Evolutionary conservation across 2,329 filamentous ascomycete species (phyloP), one percentile per base, ranked within the genome.

Genomic region (Lecanosticta acicola): DNA sequence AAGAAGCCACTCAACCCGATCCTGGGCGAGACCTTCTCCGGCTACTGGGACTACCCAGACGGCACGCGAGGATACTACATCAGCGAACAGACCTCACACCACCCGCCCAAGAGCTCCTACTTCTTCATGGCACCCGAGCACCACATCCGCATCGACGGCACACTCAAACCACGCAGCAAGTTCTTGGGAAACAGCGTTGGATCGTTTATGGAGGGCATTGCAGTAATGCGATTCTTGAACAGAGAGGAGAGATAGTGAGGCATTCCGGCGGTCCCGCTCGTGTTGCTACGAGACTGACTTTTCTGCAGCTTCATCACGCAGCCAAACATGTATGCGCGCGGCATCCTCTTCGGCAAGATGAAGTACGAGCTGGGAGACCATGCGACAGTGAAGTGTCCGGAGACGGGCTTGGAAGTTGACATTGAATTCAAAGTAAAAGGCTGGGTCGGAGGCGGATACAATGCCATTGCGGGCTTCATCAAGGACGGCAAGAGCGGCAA

Each of bases 391-490:
- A 80, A 84, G 55, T 97, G 93, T 66, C 88, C 91, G 0, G 91
- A 97, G 66, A 79, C 88, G 14, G 84, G 89, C 47, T 75, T 98
- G 14, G 79, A 82, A 19, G 91, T 89, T 49, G 91, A 98, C 64
- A 82, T 98, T 50, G 93, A 98, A 56, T 98, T 98, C 78, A 97
- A 97, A 72, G 94, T 88, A 42, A 97, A 97, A 69, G 93, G 93
- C 3, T 98, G 94, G 79, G 91, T 98, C 54, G 84, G 88, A 42
- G 93, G 93, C 5, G 93, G 87, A 1, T 98, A 98, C 69, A 96
- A 98, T 63, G 88, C 89, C 32, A 95, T 98, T 59, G 89, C 88
- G 7, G 93, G 93, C 7, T 82, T 76, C 33, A 94, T 98, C 70
- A 94, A 85, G 68, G 87, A 90, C 57, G 87, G 90, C 54, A 82